Conservation (phyloP, 768 basidiomycete genomes). For the Kwoniella mangroviensis region DNA sequence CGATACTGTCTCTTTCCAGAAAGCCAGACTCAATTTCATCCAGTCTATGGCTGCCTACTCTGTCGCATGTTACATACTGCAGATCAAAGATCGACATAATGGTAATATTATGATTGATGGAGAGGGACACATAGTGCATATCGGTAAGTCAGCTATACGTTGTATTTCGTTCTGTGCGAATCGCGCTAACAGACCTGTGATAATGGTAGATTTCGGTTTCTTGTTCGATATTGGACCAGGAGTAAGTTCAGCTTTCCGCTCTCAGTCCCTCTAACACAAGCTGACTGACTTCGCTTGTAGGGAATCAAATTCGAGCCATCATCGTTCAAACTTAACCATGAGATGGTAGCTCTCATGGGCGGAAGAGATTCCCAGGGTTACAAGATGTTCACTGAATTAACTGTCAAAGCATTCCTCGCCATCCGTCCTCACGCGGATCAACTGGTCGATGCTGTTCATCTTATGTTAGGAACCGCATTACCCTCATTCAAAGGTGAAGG, state of each 20-base stretch:
- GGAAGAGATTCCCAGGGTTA: constrained; percentile 93
- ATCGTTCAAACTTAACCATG: constrained; percentile 98
- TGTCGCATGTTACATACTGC: constrained; percentile 94
- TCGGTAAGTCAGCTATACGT: constrained; percentile 66
- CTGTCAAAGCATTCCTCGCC: constrained; percentile 94
- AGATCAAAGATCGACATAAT: constrained; percentile 98
- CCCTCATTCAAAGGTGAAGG: constrained; percentile 96
- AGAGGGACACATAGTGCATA: constrained; percentile 93
- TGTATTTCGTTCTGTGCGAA: background rate
- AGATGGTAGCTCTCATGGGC: constrained; percentile 98
- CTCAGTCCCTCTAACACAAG: background rate
- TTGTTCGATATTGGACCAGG: constrained; percentile 86
- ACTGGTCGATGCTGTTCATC: constrained; percentile 79
- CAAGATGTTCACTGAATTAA: constrained; percentile 87
- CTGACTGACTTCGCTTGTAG: background rate
- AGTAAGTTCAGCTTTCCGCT: constrained; percentile 60
- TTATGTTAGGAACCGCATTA: constrained; percentile 93
- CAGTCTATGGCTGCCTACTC: constrained; percentile 99
- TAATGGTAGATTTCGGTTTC: constrained; percentile 39
- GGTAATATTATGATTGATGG: constrained; percentile 99
- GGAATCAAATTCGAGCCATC: constrained; percentile 98
- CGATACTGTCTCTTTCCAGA: constrained; percentile 87
- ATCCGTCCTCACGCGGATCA: constrained; percentile 93
- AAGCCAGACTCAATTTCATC: constrained; percentile 91
- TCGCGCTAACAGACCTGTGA: constrained; percentile 8